Evolutionary conservation across 2,329 filamentous ascomycete genomes (phyloP), one percentile per base, ranked within the genome.

Genomic region (Allantophomopsis cytisporea): DNA sequence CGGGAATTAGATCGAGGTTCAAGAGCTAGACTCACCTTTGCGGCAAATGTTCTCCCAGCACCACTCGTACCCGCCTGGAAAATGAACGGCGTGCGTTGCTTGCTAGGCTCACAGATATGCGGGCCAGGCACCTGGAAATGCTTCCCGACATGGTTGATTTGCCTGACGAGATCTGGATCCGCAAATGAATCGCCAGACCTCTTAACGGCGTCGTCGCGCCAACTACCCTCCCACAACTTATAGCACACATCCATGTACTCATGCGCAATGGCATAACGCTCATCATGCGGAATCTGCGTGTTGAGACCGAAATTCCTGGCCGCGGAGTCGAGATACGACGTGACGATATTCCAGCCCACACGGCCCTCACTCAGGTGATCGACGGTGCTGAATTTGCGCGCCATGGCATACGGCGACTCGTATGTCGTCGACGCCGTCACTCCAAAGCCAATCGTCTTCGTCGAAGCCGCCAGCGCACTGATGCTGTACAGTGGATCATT

Each of bases 381-480:
- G 0, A 80, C 61, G 0, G 77, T 82, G 5, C 69, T 73, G 8
- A 82, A 54, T 15, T 76, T 58, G n/a, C 77, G 55, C 0, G 78
- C 77, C 11, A 82, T 59, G 47, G 79, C 73, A 49, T 80, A 82
- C 0, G 78, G 77, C 51, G 75, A 69, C 52, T 83, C 78, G 44
- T 83, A 83, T 0, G 75, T 80, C 1, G 78, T 81, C 1, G 72
- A 71, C 0, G 77, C 68, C 0, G 79, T 83, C 1, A 83, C 73
- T 1, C 78, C 78, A 43, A 83, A 83, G 0, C 70, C 73, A n/a
- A 84, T 68, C 42, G 65, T 80, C 45, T 72, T 68, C 0, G 79
- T 83, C 0, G 64, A 77, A 1, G 77, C 76, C 1, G 78, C 77
- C 76, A 83, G 80, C 2, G 77, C 76, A 2, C 76, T 66, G 0